A percentile compares a stretch with the other conserved stretches of the same genome.
phyloP scores from a whole-genome alignment of 169 alveolate species.

The Cyclospora cayetanensis region DNA sequence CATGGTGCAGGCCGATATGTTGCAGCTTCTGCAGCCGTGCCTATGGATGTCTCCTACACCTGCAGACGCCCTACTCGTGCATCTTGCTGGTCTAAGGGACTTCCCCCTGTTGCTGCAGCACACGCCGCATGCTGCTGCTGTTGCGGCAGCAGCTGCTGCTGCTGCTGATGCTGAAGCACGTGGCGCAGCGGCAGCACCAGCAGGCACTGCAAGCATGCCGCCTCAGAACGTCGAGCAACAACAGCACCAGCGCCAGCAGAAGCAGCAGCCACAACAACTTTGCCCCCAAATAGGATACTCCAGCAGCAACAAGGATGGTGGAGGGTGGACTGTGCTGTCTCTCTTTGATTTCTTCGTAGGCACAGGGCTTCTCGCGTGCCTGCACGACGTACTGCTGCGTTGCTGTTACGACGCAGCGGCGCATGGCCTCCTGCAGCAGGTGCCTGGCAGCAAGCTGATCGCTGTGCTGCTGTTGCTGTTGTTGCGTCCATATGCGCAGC shows the following conservation, averaged over 20 bases:
- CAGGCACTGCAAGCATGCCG: not conserved
- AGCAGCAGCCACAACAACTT: too few species aligned
- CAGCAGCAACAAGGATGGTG: not conserved
- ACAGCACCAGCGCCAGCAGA: constrained; percentile 5
- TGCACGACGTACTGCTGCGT: constrained; percentile 31
- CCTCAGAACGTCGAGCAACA: too few species aligned
- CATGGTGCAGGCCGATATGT: constrained; percentile 26
- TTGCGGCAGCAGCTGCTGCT: not conserved
- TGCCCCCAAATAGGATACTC: too few species aligned
- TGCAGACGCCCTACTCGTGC: not conserved
- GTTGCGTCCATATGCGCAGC: constrained; percentile 12
- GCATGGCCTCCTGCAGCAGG: not conserved
- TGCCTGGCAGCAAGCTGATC: constrained; percentile 22
- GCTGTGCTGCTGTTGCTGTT: constrained; percentile 35
- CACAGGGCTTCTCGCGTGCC: constrained; percentile 58
- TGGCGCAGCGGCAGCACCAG: not conserved
- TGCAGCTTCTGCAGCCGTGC: constrained; percentile 35
- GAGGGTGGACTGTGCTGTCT: not conserved
- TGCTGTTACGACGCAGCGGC: constrained; percentile 42
- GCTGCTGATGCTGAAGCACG: constrained; percentile 9
- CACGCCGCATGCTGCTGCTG: not conserved
- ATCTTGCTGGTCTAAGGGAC: not conserved
- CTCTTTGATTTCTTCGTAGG: constrained; percentile 20
- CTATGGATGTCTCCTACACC: not conserved
- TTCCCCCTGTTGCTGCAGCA: constrained; percentile 35